Evolutionary conservation across 805 yeast species (phyloP), one percentile per base, ranked within the genome.

Genomic region (Metschnikowia reukaufii): DNA sequence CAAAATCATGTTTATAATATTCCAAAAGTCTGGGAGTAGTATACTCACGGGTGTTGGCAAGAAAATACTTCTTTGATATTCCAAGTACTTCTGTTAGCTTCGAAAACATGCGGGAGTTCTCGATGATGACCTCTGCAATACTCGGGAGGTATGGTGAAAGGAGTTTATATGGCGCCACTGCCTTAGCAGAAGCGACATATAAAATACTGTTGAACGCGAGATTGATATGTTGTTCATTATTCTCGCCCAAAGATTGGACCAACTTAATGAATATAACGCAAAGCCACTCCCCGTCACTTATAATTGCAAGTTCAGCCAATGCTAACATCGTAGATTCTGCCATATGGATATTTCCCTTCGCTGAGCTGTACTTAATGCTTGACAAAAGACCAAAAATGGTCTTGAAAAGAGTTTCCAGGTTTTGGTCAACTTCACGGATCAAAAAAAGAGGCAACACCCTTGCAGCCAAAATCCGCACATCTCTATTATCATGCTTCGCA

Each of bases 71-170:
- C 3, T 75, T 70, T 1, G 86, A 74, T 38, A 88, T 78, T 0
- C 82, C 86, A 16, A 89, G 73, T 9, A 88, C 68, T 21, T 80
- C 82, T 6, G 90, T 79, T 15, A 92, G 71, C 48, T 79, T 76
- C 20, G 72, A 71, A 21, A 88, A 75, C 44, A 86, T 68, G 4
- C 73, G 67, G 0, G 83, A 80, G 45, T 78, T 78, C 51, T 79
- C 79, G 3, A 88, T 82, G 15, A 88, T 73, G 19, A 77, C 76
- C 36, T 81, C 77, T 32, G 91, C 78, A 6, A 90, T 72, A 30
- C 83, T 77, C 2, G 92, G 90, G 57, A 94, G 75, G 50, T 81
- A 87, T 0, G 96, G 96, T 6, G 87, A 81, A 17, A 89, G 68
- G 12, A 92, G 65, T 60, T 86, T 88, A 79, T 92, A 90, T 0